A percentile compares a stretch with the other conserved stretches of the same genome.
These are phyloP conservation scores for Incumbomyces lentus DNA, from an alignment of 2,329 filamentous ascomycete genomes.

Conservation along the genomic window DNA sequence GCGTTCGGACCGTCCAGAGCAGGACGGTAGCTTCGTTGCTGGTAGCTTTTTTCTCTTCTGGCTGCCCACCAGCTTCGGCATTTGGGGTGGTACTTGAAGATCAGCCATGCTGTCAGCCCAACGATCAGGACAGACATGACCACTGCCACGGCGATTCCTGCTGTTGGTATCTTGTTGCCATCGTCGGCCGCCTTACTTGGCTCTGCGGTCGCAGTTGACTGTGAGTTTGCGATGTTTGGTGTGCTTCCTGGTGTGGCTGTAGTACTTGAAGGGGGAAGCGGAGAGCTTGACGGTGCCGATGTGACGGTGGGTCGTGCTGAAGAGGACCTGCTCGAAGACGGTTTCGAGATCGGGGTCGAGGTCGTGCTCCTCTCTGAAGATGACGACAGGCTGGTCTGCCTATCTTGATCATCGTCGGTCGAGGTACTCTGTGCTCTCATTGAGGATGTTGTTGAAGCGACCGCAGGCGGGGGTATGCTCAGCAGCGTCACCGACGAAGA, in stretches of 20 bases:
- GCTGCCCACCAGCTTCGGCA: slow-evolving; percentile 5
- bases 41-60: not conserved
- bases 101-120: slow-evolving; percentile 1
- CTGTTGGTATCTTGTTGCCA: slow-evolving; percentile 1
- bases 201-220: not conserved
- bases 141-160: slow-evolving; percentile 3
- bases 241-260: not conserved
- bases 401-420: slow-evolving; percentile 1
- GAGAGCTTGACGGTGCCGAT: not conserved
- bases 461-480: not conserved
- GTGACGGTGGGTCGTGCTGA: not conserved
- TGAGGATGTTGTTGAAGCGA: not conserved
- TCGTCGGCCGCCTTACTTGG: not conserved
- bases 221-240: not conserved
- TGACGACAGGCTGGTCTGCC: not conserved
- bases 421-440: not conserved
- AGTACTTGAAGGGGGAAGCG: not conserved
- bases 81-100: slow-evolving; percentile 5
- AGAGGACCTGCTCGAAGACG: not conserved
- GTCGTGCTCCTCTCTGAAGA: not conserved
- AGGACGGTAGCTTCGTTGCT: slow-evolving; percentile 1
- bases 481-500: slow-evolving; percentile 81
- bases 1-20: slow-evolving; percentile 1
- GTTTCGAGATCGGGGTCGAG: not conserved
- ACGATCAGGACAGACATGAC: slow-evolving; percentile 1